These are phyloP conservation scores for Physaria fendleri DNA, from an alignment of 345 rosid species.

Conservation along the genomic window DNA sequence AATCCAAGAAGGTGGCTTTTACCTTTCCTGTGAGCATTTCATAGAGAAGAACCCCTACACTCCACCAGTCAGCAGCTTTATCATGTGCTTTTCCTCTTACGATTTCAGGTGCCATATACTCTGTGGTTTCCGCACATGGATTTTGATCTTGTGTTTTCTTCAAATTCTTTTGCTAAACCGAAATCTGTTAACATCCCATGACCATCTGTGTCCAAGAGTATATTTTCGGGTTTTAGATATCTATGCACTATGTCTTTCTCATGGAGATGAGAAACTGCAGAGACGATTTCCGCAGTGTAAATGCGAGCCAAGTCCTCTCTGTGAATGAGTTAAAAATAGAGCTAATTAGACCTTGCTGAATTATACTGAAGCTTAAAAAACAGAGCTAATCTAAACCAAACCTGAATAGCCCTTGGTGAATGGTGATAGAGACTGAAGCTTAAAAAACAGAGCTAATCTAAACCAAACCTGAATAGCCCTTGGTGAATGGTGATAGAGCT, in stretches of 20 bases:
- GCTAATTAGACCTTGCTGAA: conserved; percentile 10
- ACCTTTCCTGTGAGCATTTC: no score
- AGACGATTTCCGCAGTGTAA: conserved; percentile 85
- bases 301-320: conserved; percentile 93
- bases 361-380: not conserved
- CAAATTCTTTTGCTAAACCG: conserved; percentile 83
- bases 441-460: no score
- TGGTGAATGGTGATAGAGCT: no score
- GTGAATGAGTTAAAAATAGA: not conserved
- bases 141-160: no score
- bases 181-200: conserved; percentile 93
- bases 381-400: not conserved
- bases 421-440: no score
- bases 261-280: conserved; percentile 90
- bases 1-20: not conserved
- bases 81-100: no score
- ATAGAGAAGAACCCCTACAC: no score
- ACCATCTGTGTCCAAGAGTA: conserved; percentile 79
- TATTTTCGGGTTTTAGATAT: conserved; percentile 95
- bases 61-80: no score
- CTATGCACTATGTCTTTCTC: conserved; percentile 95
- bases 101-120: no score
- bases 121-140: no score
- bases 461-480: no score
- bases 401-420: conserved; percentile 96